A percentile compares a stretch with the other conserved stretches of the same genome.
phyloP scores from a whole-genome alignment of 305 asterid genomes.

The Nicotiana rustica region DNA sequence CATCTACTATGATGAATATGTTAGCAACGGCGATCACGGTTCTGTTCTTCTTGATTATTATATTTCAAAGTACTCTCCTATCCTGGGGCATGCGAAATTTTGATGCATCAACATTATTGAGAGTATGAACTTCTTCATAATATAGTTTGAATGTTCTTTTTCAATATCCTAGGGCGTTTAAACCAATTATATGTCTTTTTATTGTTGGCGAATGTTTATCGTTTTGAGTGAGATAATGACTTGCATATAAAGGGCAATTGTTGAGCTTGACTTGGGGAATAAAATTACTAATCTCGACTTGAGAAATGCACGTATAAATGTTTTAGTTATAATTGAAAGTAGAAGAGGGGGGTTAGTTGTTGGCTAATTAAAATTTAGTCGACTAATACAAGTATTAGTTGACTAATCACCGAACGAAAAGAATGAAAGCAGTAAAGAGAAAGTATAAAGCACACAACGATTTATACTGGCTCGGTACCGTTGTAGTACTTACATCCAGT shows the following conservation, averaged over 20 bases:
- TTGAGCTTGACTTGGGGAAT: too few species aligned
- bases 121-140: background rate
- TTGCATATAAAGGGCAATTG: background rate
- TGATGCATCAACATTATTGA: background rate
- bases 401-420: too few species aligned
- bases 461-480: too few species aligned
- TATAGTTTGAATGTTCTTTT: background rate
- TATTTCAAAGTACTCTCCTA: conserved; percentile 70
- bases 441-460: too few species aligned
- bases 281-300: too few species aligned
- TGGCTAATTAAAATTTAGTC: too few species aligned
- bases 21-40: conserved; percentile 68
- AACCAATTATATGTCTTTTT: conserved; percentile 14
- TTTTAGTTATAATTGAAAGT: too few species aligned
- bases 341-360: too few species aligned
- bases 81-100: conserved; percentile 12
- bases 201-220: background rate
- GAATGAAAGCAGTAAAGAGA: too few species aligned
- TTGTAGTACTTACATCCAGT: too few species aligned
- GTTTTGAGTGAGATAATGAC: background rate
- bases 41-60: conserved; percentile 69
- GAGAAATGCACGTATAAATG: too few species aligned
- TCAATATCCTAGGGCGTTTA: background rate
- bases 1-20: conserved; percentile 56
- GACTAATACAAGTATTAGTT: too few species aligned